Evolutionary conservation across 2,329 filamentous ascomycete genomes (phyloP).

Genomic region (Amphichorda felina): DNA sequence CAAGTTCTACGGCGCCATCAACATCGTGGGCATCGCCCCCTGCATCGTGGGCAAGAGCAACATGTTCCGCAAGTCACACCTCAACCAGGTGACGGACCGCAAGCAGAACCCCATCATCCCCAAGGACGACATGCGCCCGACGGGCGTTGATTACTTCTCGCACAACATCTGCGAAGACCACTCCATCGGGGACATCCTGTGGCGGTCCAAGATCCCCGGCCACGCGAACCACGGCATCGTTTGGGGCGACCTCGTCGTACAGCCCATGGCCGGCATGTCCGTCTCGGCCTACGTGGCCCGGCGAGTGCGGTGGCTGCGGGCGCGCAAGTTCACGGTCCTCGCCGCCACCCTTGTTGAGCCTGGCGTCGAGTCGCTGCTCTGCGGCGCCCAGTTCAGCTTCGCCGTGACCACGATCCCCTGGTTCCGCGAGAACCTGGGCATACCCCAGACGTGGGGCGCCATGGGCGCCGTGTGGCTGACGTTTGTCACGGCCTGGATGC

Average conservation of each 20-base stretch:
- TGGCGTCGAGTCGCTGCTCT: constrained; percentile 79
- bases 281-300: constrained; percentile 67
- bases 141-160: constrained; percentile 85
- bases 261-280: constrained; percentile 77
- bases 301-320: constrained; percentile 80
- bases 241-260: constrained; percentile 76
- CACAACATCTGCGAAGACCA: constrained; percentile 97
- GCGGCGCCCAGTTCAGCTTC: constrained; percentile 69
- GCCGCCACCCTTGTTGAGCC: constrained; percentile 86
- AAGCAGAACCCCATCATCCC: constrained; percentile 29
- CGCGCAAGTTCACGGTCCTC: constrained; percentile 87
- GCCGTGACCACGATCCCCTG: constrained; percentile 63
- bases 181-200: constrained; percentile 83
- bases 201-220: constrained; percentile 54
- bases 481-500: constrained; percentile 59
- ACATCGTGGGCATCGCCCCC: constrained; percentile 79
- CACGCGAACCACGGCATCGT: constrained; percentile 74
- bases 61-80: constrained; percentile 91
- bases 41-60: constrained; percentile 96
- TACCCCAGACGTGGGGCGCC: constrained; percentile 55
- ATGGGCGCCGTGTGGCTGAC: constrained; percentile 55
- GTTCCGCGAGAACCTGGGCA: constrained; percentile 37
- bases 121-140: constrained; percentile 29
- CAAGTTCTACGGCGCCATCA: constrained; percentile 97
- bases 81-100: constrained; percentile 58